A percentile compares a stretch with the other conserved stretches of the same genome.
These are phyloP conservation scores for Mesembryanthemum crystallinum DNA, from an alignment of 148 eudicot genomes.

Conservation along the genomic window DNA sequence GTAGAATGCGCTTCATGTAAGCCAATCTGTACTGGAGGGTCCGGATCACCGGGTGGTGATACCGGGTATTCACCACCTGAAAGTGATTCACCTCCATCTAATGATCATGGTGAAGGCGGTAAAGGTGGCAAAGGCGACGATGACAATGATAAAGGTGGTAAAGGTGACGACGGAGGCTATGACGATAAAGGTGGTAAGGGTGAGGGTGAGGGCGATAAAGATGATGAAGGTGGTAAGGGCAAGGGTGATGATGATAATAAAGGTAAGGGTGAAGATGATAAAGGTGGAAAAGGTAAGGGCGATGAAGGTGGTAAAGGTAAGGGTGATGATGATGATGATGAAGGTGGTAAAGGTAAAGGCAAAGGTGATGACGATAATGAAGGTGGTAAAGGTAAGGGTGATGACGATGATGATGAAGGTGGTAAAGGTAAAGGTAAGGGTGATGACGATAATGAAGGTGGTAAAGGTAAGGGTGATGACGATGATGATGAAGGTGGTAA, in stretches of 20 bases:
- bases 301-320: no score
- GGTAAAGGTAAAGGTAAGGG: no score
- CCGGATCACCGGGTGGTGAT: not conserved
- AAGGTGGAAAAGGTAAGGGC: not conserved
- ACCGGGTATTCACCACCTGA: conserved; percentile 1
- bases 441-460: not conserved
- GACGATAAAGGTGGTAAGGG: not conserved
- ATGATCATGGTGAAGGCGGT: not conserved
- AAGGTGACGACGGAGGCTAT: not conserved
- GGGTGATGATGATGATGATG: no score
- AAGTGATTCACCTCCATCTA: not conserved
- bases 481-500: not conserved
- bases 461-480: not conserved
- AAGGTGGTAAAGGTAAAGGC: no score
- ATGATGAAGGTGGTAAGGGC: not conserved
- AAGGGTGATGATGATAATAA: not conserved
- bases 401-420: no score
- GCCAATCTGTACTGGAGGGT: conserved; percentile 31
- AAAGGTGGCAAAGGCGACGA: no score
- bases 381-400: no score
- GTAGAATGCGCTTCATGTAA: conserved; percentile 54
- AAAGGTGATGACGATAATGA: no score
- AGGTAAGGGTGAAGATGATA: not conserved
- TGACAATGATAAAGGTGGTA: not conserved
- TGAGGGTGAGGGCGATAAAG: not conserved